phyloP scores from a whole-genome alignment of 73 alveolate genomes.

The Tetrahymena borealis region DNA sequence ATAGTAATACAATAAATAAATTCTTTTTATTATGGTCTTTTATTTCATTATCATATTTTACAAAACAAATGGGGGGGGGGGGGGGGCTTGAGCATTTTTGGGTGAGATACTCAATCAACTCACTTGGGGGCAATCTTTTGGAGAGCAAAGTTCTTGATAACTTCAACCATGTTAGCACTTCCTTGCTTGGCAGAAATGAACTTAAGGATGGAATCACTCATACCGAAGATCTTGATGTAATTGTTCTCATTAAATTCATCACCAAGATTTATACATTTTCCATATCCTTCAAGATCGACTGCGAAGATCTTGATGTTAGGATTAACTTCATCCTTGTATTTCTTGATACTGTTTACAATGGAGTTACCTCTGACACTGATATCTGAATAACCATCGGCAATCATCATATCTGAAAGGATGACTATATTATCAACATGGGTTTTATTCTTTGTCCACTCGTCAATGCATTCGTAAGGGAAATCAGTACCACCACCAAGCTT shows the following conservation, averaged over 20 bases:
- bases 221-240: neutral
- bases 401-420: neutral
- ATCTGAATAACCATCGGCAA: neutral
- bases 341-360: neutral
- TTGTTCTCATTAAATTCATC: neutral
- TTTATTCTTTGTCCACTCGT: neutral
- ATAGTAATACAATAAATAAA: no score
- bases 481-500: constrained; percentile 3
- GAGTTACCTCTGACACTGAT: neutral
- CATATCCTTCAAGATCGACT: neutral
- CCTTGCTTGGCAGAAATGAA: neutral
- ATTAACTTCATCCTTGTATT: neutral
- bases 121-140: neutral
- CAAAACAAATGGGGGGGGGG: neutral
- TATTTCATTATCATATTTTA: neutral
- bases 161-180: neutral
- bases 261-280: neutral
- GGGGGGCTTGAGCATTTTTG: neutral
- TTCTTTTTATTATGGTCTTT: no score
- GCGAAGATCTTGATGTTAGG: neutral
- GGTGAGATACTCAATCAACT: neutral
- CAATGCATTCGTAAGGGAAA: neutral
- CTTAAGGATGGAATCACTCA: neutral
- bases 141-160: neutral
- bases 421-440: neutral